phyloP scores from a whole-genome alignment of 257 asterid species.

The Nicotiana benthamiana region DNA sequence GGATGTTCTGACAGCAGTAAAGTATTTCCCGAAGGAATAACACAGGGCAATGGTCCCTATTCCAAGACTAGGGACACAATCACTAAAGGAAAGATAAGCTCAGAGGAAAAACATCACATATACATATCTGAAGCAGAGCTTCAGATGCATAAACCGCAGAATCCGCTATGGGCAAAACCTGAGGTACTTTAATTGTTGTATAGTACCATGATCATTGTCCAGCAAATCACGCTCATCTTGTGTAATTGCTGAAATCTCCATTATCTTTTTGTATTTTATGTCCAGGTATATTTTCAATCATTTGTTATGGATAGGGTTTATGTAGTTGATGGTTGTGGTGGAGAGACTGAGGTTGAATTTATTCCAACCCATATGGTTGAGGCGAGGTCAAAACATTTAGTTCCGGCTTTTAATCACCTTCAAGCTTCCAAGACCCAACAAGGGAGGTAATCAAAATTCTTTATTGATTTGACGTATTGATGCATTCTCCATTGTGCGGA shows the following conservation, averaged over 20 bases:
- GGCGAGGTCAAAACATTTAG: constrained; percentile 55
- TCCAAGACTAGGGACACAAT: constrained; percentile 20
- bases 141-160: constrained; percentile 60
- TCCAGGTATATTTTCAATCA: constrained; percentile 57
- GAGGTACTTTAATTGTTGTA: constrained; percentile 40
- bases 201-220: constrained; percentile 2
- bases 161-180: constrained; percentile 61
- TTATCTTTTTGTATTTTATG: not conserved
- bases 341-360: constrained; percentile 77
- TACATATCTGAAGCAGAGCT: constrained; percentile 82
- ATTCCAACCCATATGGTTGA: constrained; percentile 46
- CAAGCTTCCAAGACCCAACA: constrained; percentile 47
- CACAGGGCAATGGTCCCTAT: constrained; percentile 20
- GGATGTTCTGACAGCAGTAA: constrained; percentile 50
- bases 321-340: constrained; percentile 30
- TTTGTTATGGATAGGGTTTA: constrained; percentile 32
- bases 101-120: constrained; percentile 57
- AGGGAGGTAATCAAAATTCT: constrained; percentile 34
- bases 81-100: constrained; percentile 17
- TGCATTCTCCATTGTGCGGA: no score
- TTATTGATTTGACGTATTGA: not conserved
- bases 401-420: constrained; percentile 59
- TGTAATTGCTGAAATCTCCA: not conserved
- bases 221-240: not conserved
- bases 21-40: constrained; percentile 58